These are phyloP conservation scores for Stachybotrys chlorohalonatus DNA, from an alignment of 2,329 filamentous ascomycete species.

Conservation along the genomic window DNA sequence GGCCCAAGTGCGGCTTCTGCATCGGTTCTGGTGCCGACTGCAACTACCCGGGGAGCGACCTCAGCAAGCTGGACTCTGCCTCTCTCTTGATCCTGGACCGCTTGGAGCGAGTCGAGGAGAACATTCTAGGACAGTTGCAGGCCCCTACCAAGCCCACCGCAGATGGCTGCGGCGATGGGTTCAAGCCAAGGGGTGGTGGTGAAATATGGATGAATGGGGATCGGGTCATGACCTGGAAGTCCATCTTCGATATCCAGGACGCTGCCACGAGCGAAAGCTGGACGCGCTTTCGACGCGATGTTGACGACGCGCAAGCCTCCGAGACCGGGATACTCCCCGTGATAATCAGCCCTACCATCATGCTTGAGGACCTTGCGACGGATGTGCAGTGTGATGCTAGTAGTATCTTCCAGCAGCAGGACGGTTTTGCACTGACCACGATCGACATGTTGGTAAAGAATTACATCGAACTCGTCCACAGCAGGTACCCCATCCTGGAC, in stretches of 20 bases:
- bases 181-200: not conserved
- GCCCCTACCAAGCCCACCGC: no score
- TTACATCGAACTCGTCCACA: not conserved
- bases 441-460: not conserved
- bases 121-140: not conserved
- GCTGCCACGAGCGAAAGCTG: not conserved
- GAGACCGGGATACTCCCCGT: not conserved
- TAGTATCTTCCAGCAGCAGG: not conserved
- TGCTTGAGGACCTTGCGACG: not conserved
- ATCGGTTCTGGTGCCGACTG: constrained; percentile 11
- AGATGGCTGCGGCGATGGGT: no score
- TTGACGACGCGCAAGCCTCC: not conserved
- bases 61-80: not conserved
- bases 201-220: not conserved
- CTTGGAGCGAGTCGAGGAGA: not conserved
- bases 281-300: not conserved
- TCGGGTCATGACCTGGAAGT: not conserved
- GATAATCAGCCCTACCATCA: not conserved
- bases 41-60: constrained; percentile 9
- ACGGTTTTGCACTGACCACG: not conserved
- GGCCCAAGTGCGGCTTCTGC: constrained; percentile 13
- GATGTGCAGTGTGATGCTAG: not conserved
- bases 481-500: not conserved
- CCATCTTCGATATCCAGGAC: not conserved
- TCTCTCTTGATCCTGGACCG: not conserved